A percentile compares a stretch with the other conserved stretches of the same genome.
Evolutionary conservation across 192 early-diverging fungal genomes (phyloP).

Genomic region (Coemansia sp.): DNA sequence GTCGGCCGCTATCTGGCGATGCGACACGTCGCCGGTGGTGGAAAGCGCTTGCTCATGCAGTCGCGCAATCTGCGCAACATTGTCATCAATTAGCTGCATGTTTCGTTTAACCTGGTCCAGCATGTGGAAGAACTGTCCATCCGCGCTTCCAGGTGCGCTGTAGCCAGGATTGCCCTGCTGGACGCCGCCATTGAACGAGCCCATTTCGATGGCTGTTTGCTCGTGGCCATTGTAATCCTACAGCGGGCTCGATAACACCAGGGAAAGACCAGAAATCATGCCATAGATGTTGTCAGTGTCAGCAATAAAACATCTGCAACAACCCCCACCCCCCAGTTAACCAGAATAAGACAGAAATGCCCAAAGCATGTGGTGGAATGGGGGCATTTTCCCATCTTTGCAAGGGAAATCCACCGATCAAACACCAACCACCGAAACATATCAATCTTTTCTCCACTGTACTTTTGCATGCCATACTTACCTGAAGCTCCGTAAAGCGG

Average conservation of each 20-base stretch:
- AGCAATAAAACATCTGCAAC: too few species aligned
- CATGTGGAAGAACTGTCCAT: conserved; percentile 44
- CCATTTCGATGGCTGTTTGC: conserved; percentile 48
- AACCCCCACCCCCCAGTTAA: too few species aligned
- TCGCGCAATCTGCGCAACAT: conserved; percentile 40
- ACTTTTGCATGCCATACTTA: conserved; percentile 14
- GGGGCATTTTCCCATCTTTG: too few species aligned
- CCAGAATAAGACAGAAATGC: too few species aligned
- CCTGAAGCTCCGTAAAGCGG: conserved; percentile 53
- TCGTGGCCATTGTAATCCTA: conserved; percentile 43
- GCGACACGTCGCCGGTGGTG: conserved; percentile 44
- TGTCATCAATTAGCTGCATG: conserved; percentile 41
- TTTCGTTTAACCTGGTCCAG: conserved; percentile 31
- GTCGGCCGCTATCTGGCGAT: conserved; percentile 43
- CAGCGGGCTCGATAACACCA: not conserved
- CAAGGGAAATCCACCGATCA: not conserved
- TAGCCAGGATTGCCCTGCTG: conserved; percentile 14
- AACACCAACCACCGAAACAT: not conserved
- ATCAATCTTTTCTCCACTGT: not conserved
- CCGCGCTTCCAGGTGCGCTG: conserved; percentile 10
- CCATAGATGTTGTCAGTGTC: too few species aligned
- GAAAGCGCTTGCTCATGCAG: conserved; percentile 52
- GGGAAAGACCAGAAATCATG: too few species aligned
- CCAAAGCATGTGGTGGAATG: too few species aligned
- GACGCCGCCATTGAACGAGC: conserved; percentile 15